Conservation (phyloP, 2,329 filamentous ascomycete genomes). For the Ceratocystiopsis brevicomis region DNA sequence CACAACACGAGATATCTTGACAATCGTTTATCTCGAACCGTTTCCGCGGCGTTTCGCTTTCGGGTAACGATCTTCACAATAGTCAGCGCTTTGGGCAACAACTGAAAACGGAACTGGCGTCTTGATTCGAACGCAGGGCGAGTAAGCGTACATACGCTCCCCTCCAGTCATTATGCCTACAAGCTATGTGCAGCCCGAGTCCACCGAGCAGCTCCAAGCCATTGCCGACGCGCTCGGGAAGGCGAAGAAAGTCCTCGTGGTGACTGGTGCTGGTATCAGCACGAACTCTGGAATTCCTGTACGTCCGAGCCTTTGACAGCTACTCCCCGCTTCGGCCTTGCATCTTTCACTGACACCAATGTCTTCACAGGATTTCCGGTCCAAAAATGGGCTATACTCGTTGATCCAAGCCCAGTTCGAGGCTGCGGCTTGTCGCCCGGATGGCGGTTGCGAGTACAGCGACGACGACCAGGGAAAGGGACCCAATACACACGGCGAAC, state of each 20-base stretch:
- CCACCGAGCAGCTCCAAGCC: constrained; percentile 37
- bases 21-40: too few species aligned
- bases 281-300: constrained; percentile 62
- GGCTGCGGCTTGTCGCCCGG: constrained; percentile 20
- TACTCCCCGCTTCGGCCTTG: neutral
- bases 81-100: too few species aligned
- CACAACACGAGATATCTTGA: too few species aligned
- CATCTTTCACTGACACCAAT: too few species aligned
- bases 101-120: too few species aligned
- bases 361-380: constrained; percentile 45
- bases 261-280: constrained; percentile 56
- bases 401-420: constrained; percentile 51
- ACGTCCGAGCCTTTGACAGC: constrained; percentile 12
- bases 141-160: too few species aligned
- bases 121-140: too few species aligned
- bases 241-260: constrained; percentile 49
- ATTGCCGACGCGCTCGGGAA: constrained; percentile 46
- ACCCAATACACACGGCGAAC: neutral
- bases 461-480: neutral
- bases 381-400: constrained; percentile 53
- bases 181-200: constrained; percentile 31
- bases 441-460: neutral
- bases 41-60: too few species aligned
- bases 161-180: constrained; percentile 32
- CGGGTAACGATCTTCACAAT: too few species aligned